phyloP scores from a whole-genome alignment of 164 flowering plant species.

The Cinnamomum chago region DNA sequence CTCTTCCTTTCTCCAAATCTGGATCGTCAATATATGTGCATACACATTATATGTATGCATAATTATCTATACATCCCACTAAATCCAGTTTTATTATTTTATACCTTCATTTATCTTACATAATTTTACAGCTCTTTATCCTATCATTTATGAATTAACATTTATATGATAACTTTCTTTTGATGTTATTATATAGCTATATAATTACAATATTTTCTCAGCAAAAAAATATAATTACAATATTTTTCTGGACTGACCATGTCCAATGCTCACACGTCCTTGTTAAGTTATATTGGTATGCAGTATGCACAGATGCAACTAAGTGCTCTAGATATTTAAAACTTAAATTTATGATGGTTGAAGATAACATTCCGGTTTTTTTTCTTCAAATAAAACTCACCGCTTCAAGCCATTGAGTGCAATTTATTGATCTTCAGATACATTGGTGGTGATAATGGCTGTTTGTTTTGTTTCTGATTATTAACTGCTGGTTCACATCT shows the following conservation, averaged over 20 bases:
- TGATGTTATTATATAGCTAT: too few species aligned
- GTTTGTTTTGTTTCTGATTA: not conserved
- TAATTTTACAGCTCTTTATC: too few species aligned
- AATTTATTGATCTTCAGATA: not conserved
- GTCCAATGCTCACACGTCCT: not conserved
- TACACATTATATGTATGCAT: not conserved
- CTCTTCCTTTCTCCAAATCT: not conserved
- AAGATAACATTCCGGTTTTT: not conserved
- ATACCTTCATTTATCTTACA: not conserved
- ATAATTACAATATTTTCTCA: too few species aligned
- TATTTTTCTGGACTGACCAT: too few species aligned
- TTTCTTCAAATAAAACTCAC: not conserved
- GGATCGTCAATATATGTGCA: not conserved
- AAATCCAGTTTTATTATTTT: too few species aligned
- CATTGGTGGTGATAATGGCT: not conserved
- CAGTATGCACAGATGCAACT: not conserved
- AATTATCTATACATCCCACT: too few species aligned
- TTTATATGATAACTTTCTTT: too few species aligned
- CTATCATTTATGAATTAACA: too few species aligned
- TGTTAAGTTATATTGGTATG: not conserved
- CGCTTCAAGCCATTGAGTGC: not conserved
- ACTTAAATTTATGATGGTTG: not conserved
- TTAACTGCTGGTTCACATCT: slow-evolving; percentile 1
- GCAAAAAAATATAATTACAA: too few species aligned
- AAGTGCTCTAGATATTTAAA: not conserved